phyloP scores from a whole-genome alignment of 2,329 filamentous ascomycete species.

The Botrytis medusae region DNA sequence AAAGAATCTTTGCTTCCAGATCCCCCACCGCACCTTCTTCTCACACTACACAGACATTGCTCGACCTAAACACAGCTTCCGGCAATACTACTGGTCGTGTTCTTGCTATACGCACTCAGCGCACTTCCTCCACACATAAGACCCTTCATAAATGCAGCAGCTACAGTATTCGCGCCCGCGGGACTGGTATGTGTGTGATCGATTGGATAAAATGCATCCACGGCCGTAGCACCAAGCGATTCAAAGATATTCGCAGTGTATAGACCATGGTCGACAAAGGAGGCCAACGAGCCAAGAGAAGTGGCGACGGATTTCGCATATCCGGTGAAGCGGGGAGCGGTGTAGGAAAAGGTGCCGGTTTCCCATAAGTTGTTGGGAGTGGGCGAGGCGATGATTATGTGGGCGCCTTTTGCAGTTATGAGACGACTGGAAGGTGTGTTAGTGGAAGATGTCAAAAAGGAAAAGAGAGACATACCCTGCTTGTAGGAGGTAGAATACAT shows the following conservation, averaged over 20 bases:
- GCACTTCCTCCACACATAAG: constrained; percentile 34
- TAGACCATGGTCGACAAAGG: constrained; percentile 58
- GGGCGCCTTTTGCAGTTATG: constrained; percentile 54
- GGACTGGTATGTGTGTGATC: constrained; percentile 63
- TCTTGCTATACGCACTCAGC: constrained; percentile 34
- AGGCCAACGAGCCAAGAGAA: constrained; percentile 41
- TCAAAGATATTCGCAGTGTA: constrained; percentile 54
- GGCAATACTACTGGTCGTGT: constrained; percentile 32
- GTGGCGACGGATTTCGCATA: constrained; percentile 52
- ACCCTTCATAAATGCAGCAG: constrained; percentile 54
- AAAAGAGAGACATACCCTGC: constrained; percentile 3
- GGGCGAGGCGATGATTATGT: constrained; percentile 57
- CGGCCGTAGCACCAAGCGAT: constrained; percentile 47
- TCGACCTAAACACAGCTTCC: constrained; percentile 33
- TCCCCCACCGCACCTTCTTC: not conserved
- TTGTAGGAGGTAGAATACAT: constrained; percentile 33
- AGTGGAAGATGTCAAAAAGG: not conserved
- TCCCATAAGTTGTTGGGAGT: constrained; percentile 67
- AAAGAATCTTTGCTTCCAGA: not conserved
- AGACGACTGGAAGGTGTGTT: constrained; percentile 31
- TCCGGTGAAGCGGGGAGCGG: constrained; percentile 54
- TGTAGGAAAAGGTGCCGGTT: constrained; percentile 49
- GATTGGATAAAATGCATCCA: constrained; percentile 53
- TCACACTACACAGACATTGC: not conserved
- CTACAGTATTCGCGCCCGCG: constrained; percentile 53